Conservation (phyloP, 2,329 filamentous ascomycete species). For the Fusarium sp. region DNA sequence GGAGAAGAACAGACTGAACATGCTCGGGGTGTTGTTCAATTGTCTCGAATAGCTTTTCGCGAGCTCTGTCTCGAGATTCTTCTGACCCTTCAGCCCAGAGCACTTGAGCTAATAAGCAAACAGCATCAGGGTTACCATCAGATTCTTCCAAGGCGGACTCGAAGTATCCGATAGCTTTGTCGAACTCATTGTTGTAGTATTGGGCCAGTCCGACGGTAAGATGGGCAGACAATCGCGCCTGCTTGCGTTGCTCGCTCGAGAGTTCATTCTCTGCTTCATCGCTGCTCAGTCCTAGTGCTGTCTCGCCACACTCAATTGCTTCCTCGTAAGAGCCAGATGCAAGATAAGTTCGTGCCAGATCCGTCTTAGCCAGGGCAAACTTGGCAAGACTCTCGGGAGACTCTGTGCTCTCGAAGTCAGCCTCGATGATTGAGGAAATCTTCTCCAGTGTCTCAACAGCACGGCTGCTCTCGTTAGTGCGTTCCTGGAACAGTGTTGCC, state of each 20-base stretch:
- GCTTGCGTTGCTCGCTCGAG: slow-evolving; percentile 71
- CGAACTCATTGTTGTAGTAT: slow-evolving; percentile 75
- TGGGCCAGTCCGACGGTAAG: slow-evolving; percentile 86
- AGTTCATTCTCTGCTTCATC: slow-evolving; percentile 77
- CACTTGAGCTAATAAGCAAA: slow-evolving; percentile 89
- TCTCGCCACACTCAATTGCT: slow-evolving; percentile 83
- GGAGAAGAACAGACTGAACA: slow-evolving; percentile 80
- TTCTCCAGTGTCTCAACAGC: slow-evolving; percentile 72
- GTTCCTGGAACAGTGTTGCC: slow-evolving; percentile 82
- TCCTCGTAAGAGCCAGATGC: slow-evolving; percentile 72
- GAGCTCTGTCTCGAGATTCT: slow-evolving; percentile 78
- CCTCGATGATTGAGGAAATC: slow-evolving; percentile 77
- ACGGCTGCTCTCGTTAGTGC: slow-evolving; percentile 74
- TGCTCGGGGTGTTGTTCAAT: slow-evolving; percentile 81
- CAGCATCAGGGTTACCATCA: slow-evolving; percentile 79
- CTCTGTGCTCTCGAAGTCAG: slow-evolving; percentile 86
- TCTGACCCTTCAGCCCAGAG: slow-evolving; percentile 89
- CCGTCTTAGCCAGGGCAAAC: slow-evolving; percentile 86
- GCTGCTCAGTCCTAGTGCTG: slow-evolving; percentile 80
- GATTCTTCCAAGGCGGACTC: slow-evolving; percentile 83
- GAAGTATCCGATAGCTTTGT: slow-evolving; percentile 81
- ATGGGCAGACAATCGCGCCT: slow-evolving; percentile 83
- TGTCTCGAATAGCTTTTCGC: slow-evolving; percentile 81
- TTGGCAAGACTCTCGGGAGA: slow-evolving; percentile 76
- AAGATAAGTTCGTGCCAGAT: slow-evolving; percentile 86